Base-by-base conservation (phyloP, 139 green algal genomes). In the Picochlorum costavermella region DNA sequence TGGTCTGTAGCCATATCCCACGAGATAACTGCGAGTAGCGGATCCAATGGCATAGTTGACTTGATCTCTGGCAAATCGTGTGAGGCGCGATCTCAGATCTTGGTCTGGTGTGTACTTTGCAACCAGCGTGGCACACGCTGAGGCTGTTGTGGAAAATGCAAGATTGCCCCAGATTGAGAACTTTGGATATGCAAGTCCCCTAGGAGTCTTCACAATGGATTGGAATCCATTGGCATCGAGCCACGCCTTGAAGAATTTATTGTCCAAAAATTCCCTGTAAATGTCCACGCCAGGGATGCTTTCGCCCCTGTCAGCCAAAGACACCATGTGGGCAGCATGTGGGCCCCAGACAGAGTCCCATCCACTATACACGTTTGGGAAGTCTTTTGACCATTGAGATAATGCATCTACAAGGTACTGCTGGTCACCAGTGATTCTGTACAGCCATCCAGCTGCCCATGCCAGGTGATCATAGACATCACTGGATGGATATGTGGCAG, bases 381-480 rank as follows among this genome's bases (percentile, higher is more conserved):
- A 33, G 14, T 13, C 55, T 49, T 56, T 57, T 28, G 26, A 33
- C 26, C 58, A 50, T 6, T 63, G 63, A n/a, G 28, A 50, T 31
- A 44, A 29, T 11, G 72, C 69, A 16, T 63, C 45, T 8, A 26
- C 11, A 13, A 64, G 31, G 49, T 79, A 78, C 11, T 61, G 40
- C 25, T 61, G 36, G 37, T 75, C 67, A 4, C 53, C 58, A 4
- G 74, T 82, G 12, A 73, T 73, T 6, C 67, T 50, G 60, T 70
- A 83, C 45, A 83, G 55, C 74, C 74, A 83, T 16, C 43, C 60
- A 14, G 77, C 77, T 5, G 74, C 77, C 45, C 69, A 75, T 31
- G 71, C 60, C 4, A 83, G 50, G 31, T 83, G 67, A 50, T 83
- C 77, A 4, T 28, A 12, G 36, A 48, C 80, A 46, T 28, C 50